These are phyloP conservation scores for Coniella lustricola DNA, from an alignment of 2,329 filamentous ascomycete genomes.

Conservation along the genomic window DNA sequence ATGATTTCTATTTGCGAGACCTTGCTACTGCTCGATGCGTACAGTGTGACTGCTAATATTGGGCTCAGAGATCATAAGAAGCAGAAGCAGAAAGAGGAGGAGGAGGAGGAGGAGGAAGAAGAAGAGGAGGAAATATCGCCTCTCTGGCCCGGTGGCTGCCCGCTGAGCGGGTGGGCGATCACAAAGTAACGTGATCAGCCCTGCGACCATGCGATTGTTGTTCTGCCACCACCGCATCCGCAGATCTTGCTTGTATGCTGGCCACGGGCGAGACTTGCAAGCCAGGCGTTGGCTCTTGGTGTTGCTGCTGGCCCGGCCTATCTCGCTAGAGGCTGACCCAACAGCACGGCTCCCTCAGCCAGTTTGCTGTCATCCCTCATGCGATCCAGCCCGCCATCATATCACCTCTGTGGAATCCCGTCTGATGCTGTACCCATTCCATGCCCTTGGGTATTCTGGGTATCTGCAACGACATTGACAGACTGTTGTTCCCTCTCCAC, in stretches of 20 bases:
- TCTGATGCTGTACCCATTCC: conserved; percentile 7
- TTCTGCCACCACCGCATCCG: too few relatives aligned
- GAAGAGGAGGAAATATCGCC: not conserved
- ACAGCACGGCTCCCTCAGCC: conserved; percentile 4
- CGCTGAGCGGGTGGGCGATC: not conserved
- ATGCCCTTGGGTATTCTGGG: conserved; percentile 10
- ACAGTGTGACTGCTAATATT: too few relatives aligned
- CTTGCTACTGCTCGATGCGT: too few relatives aligned
- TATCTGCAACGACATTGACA: conserved; percentile 3
- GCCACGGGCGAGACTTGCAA: too few relatives aligned
- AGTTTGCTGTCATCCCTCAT: conserved; percentile 1
- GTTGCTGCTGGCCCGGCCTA: not conserved
- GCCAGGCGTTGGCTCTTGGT: not conserved
- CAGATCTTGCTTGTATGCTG: not conserved
- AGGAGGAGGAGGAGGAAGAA: not conserved
- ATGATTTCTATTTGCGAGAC: too few relatives aligned
- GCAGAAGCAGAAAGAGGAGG: too few relatives aligned
- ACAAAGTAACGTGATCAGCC: not conserved
- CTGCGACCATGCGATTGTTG: too few relatives aligned
- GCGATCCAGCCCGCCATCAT: conserved; percentile 4
- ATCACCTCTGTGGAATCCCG: conserved; percentile 2
- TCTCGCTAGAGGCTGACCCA: conserved; percentile 1
- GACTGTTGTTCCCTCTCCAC: conserved; percentile 1
- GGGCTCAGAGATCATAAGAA: too few relatives aligned
- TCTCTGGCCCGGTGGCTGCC: not conserved